Evolutionary conservation across 257 asterid genomes (phyloP), one percentile per base, ranked within the genome.

Genomic region (Osmanthus fragrans): DNA sequence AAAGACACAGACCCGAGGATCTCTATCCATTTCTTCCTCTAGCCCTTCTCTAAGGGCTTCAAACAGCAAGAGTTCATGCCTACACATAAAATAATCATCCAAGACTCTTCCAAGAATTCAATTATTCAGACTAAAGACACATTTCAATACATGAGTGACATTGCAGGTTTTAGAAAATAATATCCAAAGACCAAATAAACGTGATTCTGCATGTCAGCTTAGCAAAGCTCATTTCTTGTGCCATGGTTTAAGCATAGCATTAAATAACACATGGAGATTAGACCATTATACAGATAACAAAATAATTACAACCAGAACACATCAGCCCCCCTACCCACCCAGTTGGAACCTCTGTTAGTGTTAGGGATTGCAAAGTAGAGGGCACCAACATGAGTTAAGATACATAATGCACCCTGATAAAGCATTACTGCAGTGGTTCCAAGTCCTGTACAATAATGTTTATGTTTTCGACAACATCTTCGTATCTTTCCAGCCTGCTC

Each of bases 31-130:
- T 79, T 82, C 86, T 79, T 82, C 86, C 36, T 82, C 86, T 16
- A 82, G 73, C 34, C 86, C 86, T 76, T 82, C 86, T 54, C 81
- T 75, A 30, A 82, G 81, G 45, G 86, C 86, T 72, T 82, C 86
- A 73, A 82, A 82, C 45, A 82, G 79, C 75, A 79, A 76, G 49
- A 82, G 71, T 37, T 82, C 86, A 56, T 82, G 86, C 73, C 86
- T 82, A 5, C n/a, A 47, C 16, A 21, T 47, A 4, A 47, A 47
- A 15, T 47, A 47, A 47, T 47, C 4, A 47, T 47, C 21, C 4
- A 16, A 47, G 58, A 16, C 58, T 16, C 16, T 15, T 4, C 58
- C 58, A 16, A 47, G 56, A 19, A 73, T 33, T 58, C 33, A 56
- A 73, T 47, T 29, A 19, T 9, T 6, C 30, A 47, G 13, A 68